Conservation (phyloP, 176 grass and related monocot species). For the Rhynchospora breviuscula region DNA sequence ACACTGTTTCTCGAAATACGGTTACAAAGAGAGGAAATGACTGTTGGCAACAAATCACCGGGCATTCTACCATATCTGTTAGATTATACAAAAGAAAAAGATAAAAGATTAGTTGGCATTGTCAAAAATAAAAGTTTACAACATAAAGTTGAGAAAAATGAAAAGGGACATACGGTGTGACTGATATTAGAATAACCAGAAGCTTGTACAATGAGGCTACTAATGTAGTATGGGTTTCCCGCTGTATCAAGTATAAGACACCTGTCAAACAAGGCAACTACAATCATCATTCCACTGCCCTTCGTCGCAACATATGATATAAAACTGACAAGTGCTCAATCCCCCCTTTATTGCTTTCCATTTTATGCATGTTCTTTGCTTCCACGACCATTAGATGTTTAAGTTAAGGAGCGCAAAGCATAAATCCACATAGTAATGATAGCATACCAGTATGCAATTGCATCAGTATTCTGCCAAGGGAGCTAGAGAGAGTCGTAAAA, state of each 20-base stretch:
- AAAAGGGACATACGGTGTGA: slow-evolving; percentile 66
- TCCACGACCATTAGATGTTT: background rate
- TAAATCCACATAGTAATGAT: slow-evolving; percentile 6
- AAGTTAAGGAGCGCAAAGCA: background rate
- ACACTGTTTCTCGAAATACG: slow-evolving; percentile 32
- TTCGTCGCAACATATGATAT: background rate
- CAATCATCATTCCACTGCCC: background rate
- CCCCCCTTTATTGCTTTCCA: background rate
- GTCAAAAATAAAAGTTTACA: slow-evolving; percentile 20
- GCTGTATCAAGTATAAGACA: slow-evolving; percentile 62
- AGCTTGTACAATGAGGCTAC: slow-evolving; percentile 59
- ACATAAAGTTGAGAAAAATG: slow-evolving; percentile 15
- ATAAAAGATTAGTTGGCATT: background rate
- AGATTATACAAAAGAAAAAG: slow-evolving; percentile 14
- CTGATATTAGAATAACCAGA: slow-evolving; percentile 78
- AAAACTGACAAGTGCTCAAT: background rate
- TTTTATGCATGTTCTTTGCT: background rate
- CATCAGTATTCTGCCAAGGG: slow-evolving; percentile 87
- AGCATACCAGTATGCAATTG: slow-evolving; percentile 82
- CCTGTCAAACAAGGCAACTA: slow-evolving; percentile 52
- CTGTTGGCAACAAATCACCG: slow-evolving; percentile 59
- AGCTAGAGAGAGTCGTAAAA: slow-evolving; percentile 85
- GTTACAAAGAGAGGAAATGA: slow-evolving; percentile 50
- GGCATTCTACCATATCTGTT: slow-evolving; percentile 87
- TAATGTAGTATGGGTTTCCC: slow-evolving; percentile 62